phyloP scores from a whole-genome alignment of 2,329 filamentous ascomycete species.

The Neocatenulostroma microsporum region DNA sequence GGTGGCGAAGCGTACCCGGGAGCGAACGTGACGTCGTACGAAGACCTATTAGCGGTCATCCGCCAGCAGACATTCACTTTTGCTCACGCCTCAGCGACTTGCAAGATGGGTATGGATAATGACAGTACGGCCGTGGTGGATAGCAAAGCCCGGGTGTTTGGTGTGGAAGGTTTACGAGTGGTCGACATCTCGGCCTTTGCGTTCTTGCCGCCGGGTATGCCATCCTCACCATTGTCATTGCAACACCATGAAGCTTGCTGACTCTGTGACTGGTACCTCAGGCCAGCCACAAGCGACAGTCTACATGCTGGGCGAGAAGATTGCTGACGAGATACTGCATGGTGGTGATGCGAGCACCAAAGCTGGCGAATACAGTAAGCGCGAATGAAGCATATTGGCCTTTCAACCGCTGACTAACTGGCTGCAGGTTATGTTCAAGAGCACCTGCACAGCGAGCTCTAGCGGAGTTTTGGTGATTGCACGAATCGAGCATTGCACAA shows the following conservation, averaged over 20 bases:
- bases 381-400: too few species aligned
- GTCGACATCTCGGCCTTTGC: conserved; percentile 31
- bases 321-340: conserved; percentile 20
- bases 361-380: too few species aligned
- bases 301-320: conserved; percentile 27
- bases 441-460: too few species aligned
- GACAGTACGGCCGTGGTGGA: conserved; percentile 33
- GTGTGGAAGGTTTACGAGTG: conserved; percentile 32
- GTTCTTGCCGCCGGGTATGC: conserved; percentile 31
- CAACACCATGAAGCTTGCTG: conserved; percentile 2
- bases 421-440: too few species aligned
- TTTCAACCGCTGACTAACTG: too few species aligned
- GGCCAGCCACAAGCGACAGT: conserved; percentile 10
- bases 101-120: conserved; percentile 21
- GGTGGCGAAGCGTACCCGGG: conserved; percentile 26
- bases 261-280: conserved; percentile 4
- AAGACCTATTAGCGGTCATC: conserved; percentile 8
- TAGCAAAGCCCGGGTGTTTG: conserved; percentile 30
- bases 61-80: conserved; percentile 5
- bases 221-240: conserved; percentile 14
- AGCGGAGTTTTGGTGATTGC: too few species aligned
- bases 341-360: too few species aligned
- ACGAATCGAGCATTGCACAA: too few species aligned
- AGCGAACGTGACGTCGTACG: conserved; percentile 7
- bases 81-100: conserved; percentile 10